Conservation (phyloP, 78 protist genomes). For the Tieghemostelium lacteum region DNA sequence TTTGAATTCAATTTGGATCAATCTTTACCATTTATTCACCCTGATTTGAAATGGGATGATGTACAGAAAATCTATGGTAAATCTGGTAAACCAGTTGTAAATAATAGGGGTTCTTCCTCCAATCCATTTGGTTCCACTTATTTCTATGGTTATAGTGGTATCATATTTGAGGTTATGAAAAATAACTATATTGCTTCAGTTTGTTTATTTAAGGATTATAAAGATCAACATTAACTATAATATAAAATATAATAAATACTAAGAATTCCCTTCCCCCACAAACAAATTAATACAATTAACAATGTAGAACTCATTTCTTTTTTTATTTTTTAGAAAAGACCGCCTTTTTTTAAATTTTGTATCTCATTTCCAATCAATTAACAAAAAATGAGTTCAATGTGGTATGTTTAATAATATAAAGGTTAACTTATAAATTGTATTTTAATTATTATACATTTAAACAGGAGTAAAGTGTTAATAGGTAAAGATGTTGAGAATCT, state of each 20-base stretch:
- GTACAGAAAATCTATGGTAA: conserved; percentile 74
- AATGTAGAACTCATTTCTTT: not conserved
- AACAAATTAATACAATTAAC: too few relatives aligned
- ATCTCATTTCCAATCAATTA: not conserved
- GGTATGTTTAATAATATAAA: too few relatives aligned
- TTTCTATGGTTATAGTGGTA: conserved; percentile 82
- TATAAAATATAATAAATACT: not conserved
- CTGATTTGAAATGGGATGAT: conserved; percentile 76
- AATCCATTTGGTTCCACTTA: conserved; percentile 85
- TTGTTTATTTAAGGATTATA: conserved; percentile 66
- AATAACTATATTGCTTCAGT: conserved; percentile 68
- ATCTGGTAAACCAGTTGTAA: conserved; percentile 84
- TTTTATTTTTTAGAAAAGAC: not conserved
- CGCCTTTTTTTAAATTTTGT: too few relatives aligned
- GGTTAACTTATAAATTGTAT: too few relatives aligned
- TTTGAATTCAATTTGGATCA: not conserved
- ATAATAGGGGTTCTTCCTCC: conserved; percentile 76
- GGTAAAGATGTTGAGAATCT: not conserved
- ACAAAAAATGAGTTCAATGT: not conserved
- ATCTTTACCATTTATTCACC: conserved; percentile 14
- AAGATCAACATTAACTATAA: too few relatives aligned
- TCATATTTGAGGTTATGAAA: conserved; percentile 82
- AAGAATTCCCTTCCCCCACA: not conserved
- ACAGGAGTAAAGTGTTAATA: not conserved
- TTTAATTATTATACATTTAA: too few relatives aligned